phyloP scores from a whole-genome alignment of 345 rosid species.

The Euphorbia peplus region DNA sequence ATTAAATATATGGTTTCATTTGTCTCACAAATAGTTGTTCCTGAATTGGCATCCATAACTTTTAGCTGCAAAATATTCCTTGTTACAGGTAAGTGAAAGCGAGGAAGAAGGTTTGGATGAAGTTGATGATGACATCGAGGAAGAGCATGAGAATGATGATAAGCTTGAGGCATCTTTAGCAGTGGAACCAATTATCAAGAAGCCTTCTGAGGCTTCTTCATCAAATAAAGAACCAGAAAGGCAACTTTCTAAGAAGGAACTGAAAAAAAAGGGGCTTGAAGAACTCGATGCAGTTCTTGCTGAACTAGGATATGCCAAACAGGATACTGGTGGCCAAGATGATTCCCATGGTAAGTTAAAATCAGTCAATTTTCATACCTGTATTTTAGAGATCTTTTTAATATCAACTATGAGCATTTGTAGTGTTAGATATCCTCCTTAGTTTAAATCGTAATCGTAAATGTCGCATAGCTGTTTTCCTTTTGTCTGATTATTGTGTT shows the following conservation, averaged over 20 bases:
- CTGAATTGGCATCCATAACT: neutral
- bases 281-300: conserved; percentile 64
- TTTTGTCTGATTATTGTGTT: neutral
- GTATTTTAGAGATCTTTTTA: neutral
- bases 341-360: conserved; percentile 41
- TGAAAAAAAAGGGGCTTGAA: conserved; percentile 59
- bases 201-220: conserved; percentile 30
- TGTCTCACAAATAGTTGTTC: neutral
- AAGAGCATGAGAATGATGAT: conserved; percentile 44
- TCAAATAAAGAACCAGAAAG: conserved; percentile 43
- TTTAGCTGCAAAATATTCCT: neutral
- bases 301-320: conserved; percentile 37
- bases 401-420: neutral
- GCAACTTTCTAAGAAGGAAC: conserved; percentile 62
- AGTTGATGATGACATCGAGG: conserved; percentile 46
- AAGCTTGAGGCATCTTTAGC: conserved; percentile 20
- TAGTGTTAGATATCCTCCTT: neutral
- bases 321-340: conserved; percentile 33
- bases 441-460: neutral
- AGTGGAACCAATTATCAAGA: conserved; percentile 24
- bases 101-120: conserved; percentile 49
- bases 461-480: neutral
- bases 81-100: conserved; percentile 45
- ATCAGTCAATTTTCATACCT: neutral
- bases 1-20: neutral